Evolutionary conservation across 129 eudicot genomes (phyloP), one percentile per base, ranked within the genome.

Genomic region (Chrysanthemum lavandulifolium): DNA sequence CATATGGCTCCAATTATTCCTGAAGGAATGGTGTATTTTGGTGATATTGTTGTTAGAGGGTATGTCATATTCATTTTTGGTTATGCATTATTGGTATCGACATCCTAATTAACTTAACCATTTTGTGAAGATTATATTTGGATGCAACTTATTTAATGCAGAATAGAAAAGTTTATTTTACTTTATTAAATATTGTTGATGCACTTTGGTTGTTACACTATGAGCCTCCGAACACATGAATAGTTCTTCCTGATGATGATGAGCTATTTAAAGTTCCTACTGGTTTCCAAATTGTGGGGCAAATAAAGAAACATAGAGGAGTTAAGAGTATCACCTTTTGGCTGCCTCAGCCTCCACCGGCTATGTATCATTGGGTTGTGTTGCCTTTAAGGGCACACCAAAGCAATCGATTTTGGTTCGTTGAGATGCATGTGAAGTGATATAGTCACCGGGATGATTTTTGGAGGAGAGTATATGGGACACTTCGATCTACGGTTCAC

Each of bases 261-360:
- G 95, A 84, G 63, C 75, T 87, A 31, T 86, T 77, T 53, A 86
- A 82, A 83, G 75, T 82, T 54, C 96, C 99, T 49, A 13, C 68
- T 19, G 95, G 90, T 73, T 95, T 90, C 81, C 91, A 84, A 80
- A 27, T 78, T 75, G 83, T 86, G 18, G 99, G 97, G 62, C 87
- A 84, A 73, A 78, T 91, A 10, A 91, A 86, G 87, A 95, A 86
- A 78, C 92, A 83, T 12, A 83, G 86, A 65, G 91, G 88, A 73
- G 67, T 73, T 21, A 97, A 95, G 66, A 77, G 68, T 56, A 82
- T 91, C 67, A 83, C 90, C 15, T 83, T 95, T 58, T 95, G 91
- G 95, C 69, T 88, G 83, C 99, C 99, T 52, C 97, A 90, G 82
- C 86, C 99, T 61, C 97, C 99, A 6, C 99, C 99, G 99, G 99